phyloP scores from a whole-genome alignment of 345 rosid species.

The Aethionema arabicum region DNA sequence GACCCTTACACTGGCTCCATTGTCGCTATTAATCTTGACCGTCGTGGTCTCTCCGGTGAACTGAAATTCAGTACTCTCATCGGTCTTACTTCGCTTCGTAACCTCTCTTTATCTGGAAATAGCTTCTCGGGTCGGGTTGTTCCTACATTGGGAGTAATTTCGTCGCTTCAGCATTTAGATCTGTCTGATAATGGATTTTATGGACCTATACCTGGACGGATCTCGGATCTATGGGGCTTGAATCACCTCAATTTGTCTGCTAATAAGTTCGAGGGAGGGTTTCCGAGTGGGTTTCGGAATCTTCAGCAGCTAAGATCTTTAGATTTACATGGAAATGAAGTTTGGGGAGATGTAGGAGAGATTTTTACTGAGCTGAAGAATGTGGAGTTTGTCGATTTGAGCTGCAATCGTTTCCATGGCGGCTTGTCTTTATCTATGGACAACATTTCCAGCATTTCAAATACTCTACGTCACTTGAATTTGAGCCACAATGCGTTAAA shows the following conservation, averaged over 20 bases:
- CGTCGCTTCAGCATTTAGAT: slow-evolving; percentile 71
- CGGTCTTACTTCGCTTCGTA: slow-evolving; percentile 54
- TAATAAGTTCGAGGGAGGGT: slow-evolving; percentile 68
- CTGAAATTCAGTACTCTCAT: slow-evolving; percentile 67
- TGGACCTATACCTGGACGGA: slow-evolving; percentile 86
- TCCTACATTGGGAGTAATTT: slow-evolving; percentile 67
- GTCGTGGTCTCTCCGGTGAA: slow-evolving; percentile 66
- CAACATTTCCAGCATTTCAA: slow-evolving; percentile 68
- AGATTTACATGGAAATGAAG: slow-evolving; percentile 61
- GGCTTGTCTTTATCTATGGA: slow-evolving; percentile 43
- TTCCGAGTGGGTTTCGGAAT: slow-evolving; percentile 62
- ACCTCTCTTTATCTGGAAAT: slow-evolving; percentile 73
- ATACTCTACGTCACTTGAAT: slow-evolving; percentile 61
- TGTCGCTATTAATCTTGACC: slow-evolving; percentile 55
- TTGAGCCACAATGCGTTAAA: slow-evolving; percentile 62
- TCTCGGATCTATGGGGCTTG: slow-evolving; percentile 68
- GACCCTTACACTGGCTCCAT: slow-evolving; percentile 51
- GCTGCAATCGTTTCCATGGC: slow-evolving; percentile 63
- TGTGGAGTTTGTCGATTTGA: slow-evolving; percentile 80
- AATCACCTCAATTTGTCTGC: slow-evolving; percentile 66
- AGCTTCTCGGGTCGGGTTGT: slow-evolving; percentile 79
- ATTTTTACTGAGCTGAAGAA: slow-evolving; percentile 61
- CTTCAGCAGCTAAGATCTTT: slow-evolving; percentile 72
- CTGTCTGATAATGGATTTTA: slow-evolving; percentile 71
- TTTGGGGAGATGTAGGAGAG: slow-evolving; percentile 59